Evolutionary conservation across 192 early-diverging fungal genomes (phyloP).

Genomic region (Backusella parvicylindrica): DNA sequence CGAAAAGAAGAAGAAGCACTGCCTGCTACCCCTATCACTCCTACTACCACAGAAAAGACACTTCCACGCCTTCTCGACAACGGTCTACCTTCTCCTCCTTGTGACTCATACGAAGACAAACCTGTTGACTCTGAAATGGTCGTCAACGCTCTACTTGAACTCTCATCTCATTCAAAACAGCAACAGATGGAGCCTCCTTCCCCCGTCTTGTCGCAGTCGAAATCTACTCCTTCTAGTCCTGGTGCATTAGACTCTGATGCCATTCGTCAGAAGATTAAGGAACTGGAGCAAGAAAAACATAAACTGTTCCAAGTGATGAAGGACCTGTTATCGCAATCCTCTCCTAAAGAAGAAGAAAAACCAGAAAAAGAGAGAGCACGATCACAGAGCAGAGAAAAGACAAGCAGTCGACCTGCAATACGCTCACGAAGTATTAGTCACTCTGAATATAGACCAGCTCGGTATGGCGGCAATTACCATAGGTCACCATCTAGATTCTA

Average conservation of each 20-base stretch:
- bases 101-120: not conserved
- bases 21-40: not conserved
- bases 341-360: not conserved
- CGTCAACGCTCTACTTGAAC: slow-evolving; percentile 3
- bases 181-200: slow-evolving; percentile 1
- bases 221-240: not conserved
- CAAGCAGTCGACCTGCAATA: not conserved
- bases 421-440: slow-evolving; percentile 15
- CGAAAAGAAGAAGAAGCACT: not conserved
- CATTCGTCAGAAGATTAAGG: not conserved
- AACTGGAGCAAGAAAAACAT: slow-evolving; percentile 15
- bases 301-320: slow-evolving; percentile 18
- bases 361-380: not conserved
- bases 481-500: slow-evolving; percentile 6
- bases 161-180: not conserved
- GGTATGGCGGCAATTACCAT: slow-evolving; percentile 5
- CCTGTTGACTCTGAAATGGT: slow-evolving; percentile 11
- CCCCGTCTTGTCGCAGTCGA: not conserved
- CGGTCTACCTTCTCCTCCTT: slow-evolving; percentile 17
- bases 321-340: slow-evolving; percentile 1
- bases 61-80: slow-evolving; percentile 14
- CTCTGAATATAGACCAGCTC: slow-evolving; percentile 7
- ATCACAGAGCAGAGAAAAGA: slow-evolving; percentile 1
- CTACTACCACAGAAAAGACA: not conserved
- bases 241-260: not conserved